Evolutionary conservation across 2,329 filamentous ascomycete species (phyloP), one percentile per base, ranked within the genome.

Genomic region (Colletotrichum tropicale): DNA sequence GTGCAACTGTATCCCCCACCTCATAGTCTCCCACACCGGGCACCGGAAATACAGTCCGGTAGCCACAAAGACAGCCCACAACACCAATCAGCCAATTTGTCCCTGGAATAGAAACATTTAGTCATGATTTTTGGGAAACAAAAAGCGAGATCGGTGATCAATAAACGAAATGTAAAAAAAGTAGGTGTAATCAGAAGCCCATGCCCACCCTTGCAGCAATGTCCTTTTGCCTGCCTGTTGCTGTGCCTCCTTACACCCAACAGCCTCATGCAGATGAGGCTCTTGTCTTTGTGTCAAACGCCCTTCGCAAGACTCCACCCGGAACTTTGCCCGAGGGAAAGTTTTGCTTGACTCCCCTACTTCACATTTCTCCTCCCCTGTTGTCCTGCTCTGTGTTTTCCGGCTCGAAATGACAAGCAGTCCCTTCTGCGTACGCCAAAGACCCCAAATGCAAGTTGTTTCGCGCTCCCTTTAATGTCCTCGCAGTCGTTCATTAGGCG

Each of bases 361-460:
- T 62, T 61, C 73, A 43, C 58, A 36, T 69, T 28, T 36, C 56
- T 24, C 34, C 21, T 18, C 21, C 34, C 28, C 38, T 13, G n/a
- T 12, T 21, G 65, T 52, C 65, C 65, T 55, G 24, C 43, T 26
- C 43, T 52, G 43, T 62, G 43, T 73, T 68, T 75, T 75, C 69
- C 58, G 48, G 61, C 64, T 76, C 70, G 58, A 74, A 76, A 76
- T 69, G 56, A 76, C 58, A 43, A 65, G 72, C 68, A 71, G 60
- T 71, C 71, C 75, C 67, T 76, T 77, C 72, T 77, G 75, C 72
- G 55, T 77, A 71, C 75, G 72, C 75, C 75, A 56, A 77, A 72
- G 62, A 69, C 66, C 72, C 75, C 72, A 77, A 69, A 76, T 75
- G 68, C 71, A 76, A 76, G 64, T 26, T 71, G n/a, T 71, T 65